Conservation (phyloP, 345 rosid species). For the Anastatica hierochuntica region DNA sequence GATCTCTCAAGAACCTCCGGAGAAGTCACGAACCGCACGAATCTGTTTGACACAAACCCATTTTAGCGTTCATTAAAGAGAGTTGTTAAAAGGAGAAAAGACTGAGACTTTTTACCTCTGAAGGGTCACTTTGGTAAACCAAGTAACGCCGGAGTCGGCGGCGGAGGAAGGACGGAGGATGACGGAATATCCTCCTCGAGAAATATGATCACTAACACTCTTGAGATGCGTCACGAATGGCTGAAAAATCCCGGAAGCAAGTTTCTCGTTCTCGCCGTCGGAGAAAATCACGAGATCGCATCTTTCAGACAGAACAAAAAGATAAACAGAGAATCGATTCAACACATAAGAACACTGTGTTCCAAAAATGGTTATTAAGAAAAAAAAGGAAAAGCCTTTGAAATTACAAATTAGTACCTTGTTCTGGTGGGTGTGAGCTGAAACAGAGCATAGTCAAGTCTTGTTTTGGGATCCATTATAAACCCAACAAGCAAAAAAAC, state of each 20-base stretch:
- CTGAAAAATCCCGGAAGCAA: constrained; percentile 76
- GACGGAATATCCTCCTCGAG: constrained; percentile 84
- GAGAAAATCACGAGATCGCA: constrained; percentile 83
- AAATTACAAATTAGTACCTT: constrained; percentile 45
- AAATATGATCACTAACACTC: constrained; percentile 75
- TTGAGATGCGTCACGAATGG: constrained; percentile 80
- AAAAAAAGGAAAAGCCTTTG: background rate
- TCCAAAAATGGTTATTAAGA: too few relatives aligned
- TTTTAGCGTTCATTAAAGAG: background rate
- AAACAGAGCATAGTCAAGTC: constrained; percentile 77
- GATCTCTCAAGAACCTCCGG: constrained; percentile 98
- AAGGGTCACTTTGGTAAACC: constrained; percentile 90
- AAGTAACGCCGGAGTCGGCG: constrained; percentile 28
- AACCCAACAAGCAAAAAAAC: background rate
- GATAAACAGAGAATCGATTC: background rate
- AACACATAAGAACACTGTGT: background rate
- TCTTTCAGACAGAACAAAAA: constrained; percentile 34
- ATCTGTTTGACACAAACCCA: constrained; percentile 46
- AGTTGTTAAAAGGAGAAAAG: background rate
- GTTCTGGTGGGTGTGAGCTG: constrained; percentile 98
- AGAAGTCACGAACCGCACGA: constrained; percentile 83
- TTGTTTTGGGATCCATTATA: constrained; percentile 68
- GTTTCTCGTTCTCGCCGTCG: constrained; percentile 62
- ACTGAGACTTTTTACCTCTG: constrained; percentile 62
- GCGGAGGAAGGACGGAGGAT: constrained; percentile 52